These are phyloP conservation scores for Geotrichum bryndzae DNA, from an alignment of 1,139 yeast species.

Conservation along the genomic window DNA sequence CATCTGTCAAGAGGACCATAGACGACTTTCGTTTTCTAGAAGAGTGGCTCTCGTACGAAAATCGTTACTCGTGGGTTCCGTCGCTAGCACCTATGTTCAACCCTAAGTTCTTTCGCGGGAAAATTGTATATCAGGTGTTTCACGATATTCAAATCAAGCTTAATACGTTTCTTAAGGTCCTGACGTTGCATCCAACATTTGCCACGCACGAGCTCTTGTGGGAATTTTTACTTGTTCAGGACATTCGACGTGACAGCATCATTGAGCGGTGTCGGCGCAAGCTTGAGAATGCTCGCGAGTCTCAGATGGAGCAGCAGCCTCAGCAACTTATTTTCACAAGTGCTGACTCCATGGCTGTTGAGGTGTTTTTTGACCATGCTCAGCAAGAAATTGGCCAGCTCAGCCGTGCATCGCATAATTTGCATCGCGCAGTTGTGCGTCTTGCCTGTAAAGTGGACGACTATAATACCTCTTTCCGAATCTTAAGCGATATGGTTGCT, in stretches of 20 bases:
- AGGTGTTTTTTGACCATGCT: slow-evolving; percentile 29
- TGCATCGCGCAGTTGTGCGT: slow-evolving; percentile 20
- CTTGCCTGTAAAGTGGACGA: slow-evolving; percentile 24
- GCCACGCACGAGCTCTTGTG: slow-evolving; percentile 38
- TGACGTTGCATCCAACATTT: slow-evolving; percentile 36
- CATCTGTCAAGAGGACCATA: slow-evolving; percentile 37
- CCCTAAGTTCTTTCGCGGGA: slow-evolving; percentile 35
- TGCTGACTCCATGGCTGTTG: slow-evolving; percentile 25
- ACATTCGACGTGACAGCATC: slow-evolving; percentile 33
- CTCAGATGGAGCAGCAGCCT: slow-evolving; percentile 27
- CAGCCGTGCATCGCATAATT: slow-evolving; percentile 17
- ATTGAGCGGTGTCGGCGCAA: slow-evolving; percentile 35
- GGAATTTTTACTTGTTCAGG: slow-evolving; percentile 42
- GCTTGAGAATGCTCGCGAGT: slow-evolving; percentile 33
- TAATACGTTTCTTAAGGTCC: slow-evolving; percentile 43
- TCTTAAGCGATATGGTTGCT: slow-evolving; percentile 22
- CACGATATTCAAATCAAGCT: slow-evolving; percentile 47
- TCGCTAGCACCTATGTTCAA: slow-evolving; percentile 28
- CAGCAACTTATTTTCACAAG: slow-evolving; percentile 19
- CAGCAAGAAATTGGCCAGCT: slow-evolving; percentile 22
- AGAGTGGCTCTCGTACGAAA: slow-evolving; percentile 35
- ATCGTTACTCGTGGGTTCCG: slow-evolving; percentile 38
- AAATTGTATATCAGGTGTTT: slow-evolving; percentile 36
- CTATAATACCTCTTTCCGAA: slow-evolving; percentile 21
- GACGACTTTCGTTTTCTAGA: slow-evolving; percentile 39